phyloP scores from a whole-genome alignment of 2,329 filamentous ascomycete genomes.

The Paecilomyces sp. region DNA sequence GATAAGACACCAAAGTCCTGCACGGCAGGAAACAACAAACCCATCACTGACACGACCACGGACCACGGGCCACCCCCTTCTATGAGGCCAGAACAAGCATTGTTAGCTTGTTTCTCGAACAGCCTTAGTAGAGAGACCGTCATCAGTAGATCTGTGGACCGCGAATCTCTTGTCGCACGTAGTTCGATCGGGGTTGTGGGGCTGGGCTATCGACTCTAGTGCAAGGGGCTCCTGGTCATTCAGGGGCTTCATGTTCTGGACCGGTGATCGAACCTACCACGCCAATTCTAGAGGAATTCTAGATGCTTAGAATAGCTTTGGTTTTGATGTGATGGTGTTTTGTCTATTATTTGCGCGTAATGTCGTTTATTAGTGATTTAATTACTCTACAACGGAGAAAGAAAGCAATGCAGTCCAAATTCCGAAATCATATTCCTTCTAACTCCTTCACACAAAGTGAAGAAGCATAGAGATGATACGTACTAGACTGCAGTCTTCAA shows the following conservation, averaged over 20 bases:
- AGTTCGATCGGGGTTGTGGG: neutral
- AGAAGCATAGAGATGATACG: neutral
- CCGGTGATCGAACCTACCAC: neutral
- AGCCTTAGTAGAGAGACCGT: neutral
- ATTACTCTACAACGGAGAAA: neutral
- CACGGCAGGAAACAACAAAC: no score
- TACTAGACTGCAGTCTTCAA: neutral
- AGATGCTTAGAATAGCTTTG: neutral
- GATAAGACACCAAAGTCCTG: no score
- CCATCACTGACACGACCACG: neutral
- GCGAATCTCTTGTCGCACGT: neutral
- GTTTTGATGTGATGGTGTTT: no score
- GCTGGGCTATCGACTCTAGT: neutral
- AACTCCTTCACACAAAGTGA: neutral
- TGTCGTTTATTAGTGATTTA: no score
- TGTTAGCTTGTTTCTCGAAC: neutral
- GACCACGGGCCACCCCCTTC: neutral
- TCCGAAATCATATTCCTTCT: neutral
- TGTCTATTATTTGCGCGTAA: no score
- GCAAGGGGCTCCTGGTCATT: neutral
- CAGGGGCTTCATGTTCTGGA: neutral
- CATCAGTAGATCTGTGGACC: neutral
- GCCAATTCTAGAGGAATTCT: neutral
- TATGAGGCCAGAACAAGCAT: neutral
- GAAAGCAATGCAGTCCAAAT: neutral